These are phyloP conservation scores for Lactifluus pinguis DNA, from an alignment of 768 basidiomycete species.

Conservation along the genomic window DNA sequence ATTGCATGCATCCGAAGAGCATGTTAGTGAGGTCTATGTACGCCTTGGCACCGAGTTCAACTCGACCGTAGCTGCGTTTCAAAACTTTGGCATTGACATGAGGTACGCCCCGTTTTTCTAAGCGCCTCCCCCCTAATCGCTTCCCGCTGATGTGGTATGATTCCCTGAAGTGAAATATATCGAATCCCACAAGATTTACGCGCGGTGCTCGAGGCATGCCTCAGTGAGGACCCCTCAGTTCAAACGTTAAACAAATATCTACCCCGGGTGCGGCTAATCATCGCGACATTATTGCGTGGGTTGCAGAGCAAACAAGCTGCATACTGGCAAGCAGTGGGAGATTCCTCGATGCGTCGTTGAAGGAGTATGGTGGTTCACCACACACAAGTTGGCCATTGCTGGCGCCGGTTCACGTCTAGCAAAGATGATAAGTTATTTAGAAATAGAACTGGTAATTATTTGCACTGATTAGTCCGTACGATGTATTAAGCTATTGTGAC, in stretches of 20 bases:
- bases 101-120: conserved; percentile 41
- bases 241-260: conserved; percentile 29
- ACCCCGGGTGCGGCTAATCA: conserved; percentile 30
- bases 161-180: conserved; percentile 30
- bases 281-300: conserved; percentile 34
- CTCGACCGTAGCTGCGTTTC: conserved; percentile 65
- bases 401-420: not conserved
- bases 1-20: conserved; percentile 45
- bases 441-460: not conserved
- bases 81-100: conserved; percentile 62
- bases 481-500: not conserved
- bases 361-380: not conserved
- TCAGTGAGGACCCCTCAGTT: conserved; percentile 34
- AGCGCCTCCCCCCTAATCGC: not conserved
- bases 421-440: not conserved
- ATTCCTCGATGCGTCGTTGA: not conserved
- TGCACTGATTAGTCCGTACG: not conserved
- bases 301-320: conserved; percentile 35
- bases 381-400: not conserved
- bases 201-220: conserved; percentile 33
- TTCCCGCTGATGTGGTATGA: not conserved
- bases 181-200: conserved; percentile 33
- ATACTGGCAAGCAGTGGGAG: conserved; percentile 26
- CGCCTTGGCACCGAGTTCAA: conserved; percentile 87
- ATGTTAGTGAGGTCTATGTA: conserved; percentile 88